These are phyloP conservation scores for Przewalskia tangutica DNA, from an alignment of 257 asterid genomes.

Conservation along the genomic window DNA sequence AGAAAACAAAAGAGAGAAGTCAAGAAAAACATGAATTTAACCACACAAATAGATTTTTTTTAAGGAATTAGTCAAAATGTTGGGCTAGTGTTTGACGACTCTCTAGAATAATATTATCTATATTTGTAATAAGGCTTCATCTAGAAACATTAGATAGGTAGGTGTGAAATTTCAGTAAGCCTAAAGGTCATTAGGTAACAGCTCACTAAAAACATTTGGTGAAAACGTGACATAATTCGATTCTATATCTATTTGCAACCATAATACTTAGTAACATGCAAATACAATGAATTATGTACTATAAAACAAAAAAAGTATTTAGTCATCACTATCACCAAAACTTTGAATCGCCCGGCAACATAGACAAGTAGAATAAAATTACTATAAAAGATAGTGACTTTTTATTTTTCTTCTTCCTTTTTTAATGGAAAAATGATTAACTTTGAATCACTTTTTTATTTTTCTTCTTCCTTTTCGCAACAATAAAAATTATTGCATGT, in stretches of 20 bases:
- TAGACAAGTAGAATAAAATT: background rate
- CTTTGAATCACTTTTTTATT: background rate
- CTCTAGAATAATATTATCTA: background rate
- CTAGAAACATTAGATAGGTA: background rate
- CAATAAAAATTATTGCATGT: too few species aligned
- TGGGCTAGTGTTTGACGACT: background rate
- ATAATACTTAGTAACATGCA: background rate
- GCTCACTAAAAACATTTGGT: background rate
- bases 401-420: background rate
- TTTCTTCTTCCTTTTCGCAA: too few species aligned
- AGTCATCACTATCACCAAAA: background rate
- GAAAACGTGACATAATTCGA: background rate
- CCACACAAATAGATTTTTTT: background rate
- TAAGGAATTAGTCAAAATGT: background rate
- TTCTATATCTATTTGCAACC: background rate
- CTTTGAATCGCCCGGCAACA: background rate
- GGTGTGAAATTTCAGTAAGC: background rate
- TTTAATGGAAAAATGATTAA: background rate
- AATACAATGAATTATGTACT: conserved; percentile 1
- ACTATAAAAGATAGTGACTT: background rate
- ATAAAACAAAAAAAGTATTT: background rate
- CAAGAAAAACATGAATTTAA: background rate
- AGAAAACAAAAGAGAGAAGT: background rate
- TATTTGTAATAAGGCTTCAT: background rate
- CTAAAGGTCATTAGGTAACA: background rate